These are phyloP conservation scores for Trichosporon sp. DNA, from an alignment of 1,284 basidiomycete genomes.

Conservation along the genomic window DNA sequence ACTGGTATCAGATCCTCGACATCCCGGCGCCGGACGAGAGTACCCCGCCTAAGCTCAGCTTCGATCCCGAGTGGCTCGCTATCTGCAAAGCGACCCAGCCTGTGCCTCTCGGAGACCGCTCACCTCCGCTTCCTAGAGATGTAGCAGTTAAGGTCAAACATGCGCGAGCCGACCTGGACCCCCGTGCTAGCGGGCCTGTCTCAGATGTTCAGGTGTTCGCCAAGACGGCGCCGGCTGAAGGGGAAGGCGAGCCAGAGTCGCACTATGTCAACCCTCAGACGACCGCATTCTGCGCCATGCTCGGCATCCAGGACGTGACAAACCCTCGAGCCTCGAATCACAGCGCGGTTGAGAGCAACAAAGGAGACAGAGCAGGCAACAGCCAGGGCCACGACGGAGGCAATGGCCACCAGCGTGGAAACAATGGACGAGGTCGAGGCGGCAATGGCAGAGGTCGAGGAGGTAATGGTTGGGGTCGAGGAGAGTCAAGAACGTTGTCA, in stretches of 20 bases:
- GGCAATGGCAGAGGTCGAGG: too few relatives aligned
- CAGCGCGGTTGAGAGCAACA: neutral
- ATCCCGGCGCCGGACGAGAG: constrained; percentile 47
- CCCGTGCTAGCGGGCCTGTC: neutral
- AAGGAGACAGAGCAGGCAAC: neutral
- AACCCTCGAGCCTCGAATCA: constrained; percentile 48
- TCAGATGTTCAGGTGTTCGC: constrained; percentile 61
- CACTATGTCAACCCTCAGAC: constrained; percentile 89
- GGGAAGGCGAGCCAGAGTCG: constrained; percentile 24
- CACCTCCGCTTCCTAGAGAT: neutral
- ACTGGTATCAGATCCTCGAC: constrained; percentile 61
- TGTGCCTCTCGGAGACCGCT: constrained; percentile 60
- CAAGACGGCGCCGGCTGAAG: constrained; percentile 61
- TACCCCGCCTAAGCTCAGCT: constrained; percentile 53
- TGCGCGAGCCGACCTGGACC: neutral
- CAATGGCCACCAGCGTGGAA: too few relatives aligned
- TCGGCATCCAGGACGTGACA: constrained; percentile 73
- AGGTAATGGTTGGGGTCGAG: too few relatives aligned
- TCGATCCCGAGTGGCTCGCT: constrained; percentile 88
- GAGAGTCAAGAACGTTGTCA: too few relatives aligned
- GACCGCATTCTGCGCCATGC: constrained; percentile 69
- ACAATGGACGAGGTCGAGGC: too few relatives aligned
- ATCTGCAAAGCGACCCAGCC: constrained; percentile 80
- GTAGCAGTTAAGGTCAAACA: neutral
- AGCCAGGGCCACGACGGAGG: too few relatives aligned